phyloP scores from a whole-genome alignment of 768 basidiomycete species.

The Galerina sulciceps region DNA sequence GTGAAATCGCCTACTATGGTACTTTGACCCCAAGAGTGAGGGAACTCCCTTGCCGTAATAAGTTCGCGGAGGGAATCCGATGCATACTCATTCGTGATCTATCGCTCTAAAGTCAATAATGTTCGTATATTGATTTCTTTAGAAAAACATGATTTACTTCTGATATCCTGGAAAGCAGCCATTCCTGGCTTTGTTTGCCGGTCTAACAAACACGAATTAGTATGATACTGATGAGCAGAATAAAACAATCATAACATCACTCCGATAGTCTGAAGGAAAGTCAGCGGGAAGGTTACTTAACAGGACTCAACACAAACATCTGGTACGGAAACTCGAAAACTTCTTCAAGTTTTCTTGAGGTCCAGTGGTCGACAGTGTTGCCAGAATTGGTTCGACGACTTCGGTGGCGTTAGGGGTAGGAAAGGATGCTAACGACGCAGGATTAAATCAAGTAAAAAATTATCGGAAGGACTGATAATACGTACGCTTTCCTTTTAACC shows the following conservation, averaged over 20 bases:
- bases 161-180: conserved; percentile 70
- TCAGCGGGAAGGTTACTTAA: conserved; percentile 1
- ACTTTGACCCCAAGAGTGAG: conserved; percentile 87
- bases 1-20: conserved; percentile 56
- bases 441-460: conserved; percentile 7
- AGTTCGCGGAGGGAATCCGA: conserved; percentile 54
- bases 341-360: conserved; percentile 65
- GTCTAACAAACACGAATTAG: conserved; percentile 45
- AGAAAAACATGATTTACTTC: conserved; percentile 47
- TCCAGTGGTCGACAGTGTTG: conserved; percentile 68
- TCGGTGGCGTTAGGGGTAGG: conserved; percentile 65
- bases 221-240: conserved; percentile 20
- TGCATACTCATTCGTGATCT: conserved; percentile 72
- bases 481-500: conserved; percentile 42
- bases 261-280: conserved; percentile 45
- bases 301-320: conserved; percentile 52
- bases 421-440: conserved; percentile 47
- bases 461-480: conserved; percentile 9
- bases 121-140: not conserved
- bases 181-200: conserved; percentile 76
- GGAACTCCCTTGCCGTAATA: conserved; percentile 74
- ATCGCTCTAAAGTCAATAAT: conserved; percentile 7
- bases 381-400: conserved; percentile 59
- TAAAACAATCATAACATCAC: conserved; percentile 55
- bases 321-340: conserved; percentile 75